These are phyloP conservation scores for Daphne laureola DNA, from an alignment of 441 rosid genomes.

Conservation along the genomic window DNA sequence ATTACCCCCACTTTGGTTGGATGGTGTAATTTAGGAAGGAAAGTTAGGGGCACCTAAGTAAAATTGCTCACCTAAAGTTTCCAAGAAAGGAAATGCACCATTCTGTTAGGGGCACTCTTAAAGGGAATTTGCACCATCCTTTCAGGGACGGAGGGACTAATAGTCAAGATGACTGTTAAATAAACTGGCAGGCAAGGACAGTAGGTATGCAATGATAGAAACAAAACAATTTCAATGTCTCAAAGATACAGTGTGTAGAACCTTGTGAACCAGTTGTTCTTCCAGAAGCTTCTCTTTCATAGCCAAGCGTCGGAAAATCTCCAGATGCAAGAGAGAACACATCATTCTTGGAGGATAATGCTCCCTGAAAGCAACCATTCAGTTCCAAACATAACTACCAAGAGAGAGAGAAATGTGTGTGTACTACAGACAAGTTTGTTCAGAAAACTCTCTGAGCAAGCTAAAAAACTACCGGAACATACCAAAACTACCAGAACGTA, in stretches of 20 bases:
- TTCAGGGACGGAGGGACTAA: too few species aligned
- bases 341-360: constrained; percentile 48
- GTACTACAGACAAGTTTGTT: constrained; percentile 5
- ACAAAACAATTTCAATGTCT: constrained; percentile 1
- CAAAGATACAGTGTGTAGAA: constrained; percentile 10
- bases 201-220: not conserved
- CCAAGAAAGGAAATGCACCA: too few species aligned
- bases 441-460: constrained; percentile 4
- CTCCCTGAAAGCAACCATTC: constrained; percentile 40
- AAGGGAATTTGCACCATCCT: too few species aligned
- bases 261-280: constrained; percentile 59
- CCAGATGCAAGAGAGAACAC: constrained; percentile 83
- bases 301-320: constrained; percentile 94
- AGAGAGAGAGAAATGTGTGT: constrained; percentile 2
- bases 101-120: too few species aligned
- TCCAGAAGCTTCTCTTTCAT: constrained; percentile 59
- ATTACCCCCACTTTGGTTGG: too few species aligned
- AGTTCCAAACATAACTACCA: not conserved
- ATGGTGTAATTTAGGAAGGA: too few species aligned
- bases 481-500: constrained; percentile 43
- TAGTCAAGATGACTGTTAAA: not conserved
- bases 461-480: constrained; percentile 17
- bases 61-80: too few species aligned
- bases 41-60: too few species aligned
- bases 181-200: too few species aligned